These are phyloP conservation scores for Aegilops tauschii DNA, from an alignment of 176 grass and related monocot species.

Conservation along the genomic window DNA sequence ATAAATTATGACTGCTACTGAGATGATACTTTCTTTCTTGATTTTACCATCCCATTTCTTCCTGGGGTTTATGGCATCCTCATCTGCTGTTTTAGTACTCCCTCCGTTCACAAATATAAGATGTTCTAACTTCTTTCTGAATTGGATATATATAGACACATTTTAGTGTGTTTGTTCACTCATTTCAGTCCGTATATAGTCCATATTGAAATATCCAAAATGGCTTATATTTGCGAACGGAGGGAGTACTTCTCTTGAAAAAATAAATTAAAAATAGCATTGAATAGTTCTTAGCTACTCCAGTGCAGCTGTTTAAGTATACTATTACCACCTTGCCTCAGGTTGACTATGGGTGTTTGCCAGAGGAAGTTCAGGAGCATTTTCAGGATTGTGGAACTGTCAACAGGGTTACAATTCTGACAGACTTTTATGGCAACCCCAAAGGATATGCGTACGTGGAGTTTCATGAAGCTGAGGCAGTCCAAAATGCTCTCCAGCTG, in stretches of 20 bases:
- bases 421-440: slow-evolving; percentile 61
- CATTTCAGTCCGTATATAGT: too few relatives aligned
- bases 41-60: background rate
- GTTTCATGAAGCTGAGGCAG: slow-evolving; percentile 65
- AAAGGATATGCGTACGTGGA: slow-evolving; percentile 86
- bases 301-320: slow-evolving; percentile 1
- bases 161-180: too few relatives aligned
- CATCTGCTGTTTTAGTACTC: background rate
- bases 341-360: slow-evolving; percentile 68
- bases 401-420: slow-evolving; percentile 75
- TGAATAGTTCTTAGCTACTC: background rate
- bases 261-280: background rate
- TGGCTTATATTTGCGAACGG: too few relatives aligned
- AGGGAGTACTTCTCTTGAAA: background rate
- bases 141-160: too few relatives aligned
- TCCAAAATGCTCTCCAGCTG: slow-evolving; percentile 64
- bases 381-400: slow-evolving; percentile 74
- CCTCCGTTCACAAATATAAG: too few relatives aligned
- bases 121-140: too few relatives aligned
- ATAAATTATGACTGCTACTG: background rate
- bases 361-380: slow-evolving; percentile 77
- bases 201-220: too few relatives aligned
- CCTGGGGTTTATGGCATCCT: background rate
- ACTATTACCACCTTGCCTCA: slow-evolving; percentile 36
- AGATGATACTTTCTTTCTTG: background rate